A percentile compares a stretch with the other conserved stretches of the same genome.
Evolutionary conservation across 371 early-diverging fungal genomes (phyloP).

Genomic region (Actinomucor elegans): DNA sequence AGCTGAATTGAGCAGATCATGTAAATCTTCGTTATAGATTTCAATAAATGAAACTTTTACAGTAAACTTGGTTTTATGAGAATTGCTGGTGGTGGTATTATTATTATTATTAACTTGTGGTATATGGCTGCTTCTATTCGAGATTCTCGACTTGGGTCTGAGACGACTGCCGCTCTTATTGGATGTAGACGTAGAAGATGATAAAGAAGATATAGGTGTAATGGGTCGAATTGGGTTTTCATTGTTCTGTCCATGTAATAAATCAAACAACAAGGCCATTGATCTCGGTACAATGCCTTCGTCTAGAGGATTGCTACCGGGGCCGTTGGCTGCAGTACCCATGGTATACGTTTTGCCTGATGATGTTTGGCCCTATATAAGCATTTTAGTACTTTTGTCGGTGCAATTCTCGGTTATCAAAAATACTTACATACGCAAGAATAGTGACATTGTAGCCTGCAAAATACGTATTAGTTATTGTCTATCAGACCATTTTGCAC

Average conservation of each 20-base stretch:
- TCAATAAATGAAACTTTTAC: conserved; percentile 81
- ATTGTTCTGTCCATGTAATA: conserved; percentile 19
- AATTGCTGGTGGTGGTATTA: background rate
- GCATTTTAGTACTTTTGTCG: background rate
- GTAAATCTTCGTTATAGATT: conserved; percentile 97
- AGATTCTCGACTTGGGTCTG: conserved; percentile 18
- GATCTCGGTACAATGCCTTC: conserved; percentile 89
- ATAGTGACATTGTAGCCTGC: conserved; percentile 87
- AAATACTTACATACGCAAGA: conserved; percentile 86
- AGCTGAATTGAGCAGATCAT: conserved; percentile 72
- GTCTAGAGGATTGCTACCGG: conserved; percentile 46
- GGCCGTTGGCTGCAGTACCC: conserved; percentile 79
- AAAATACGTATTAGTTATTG: background rate
- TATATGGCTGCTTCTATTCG: conserved; percentile 5
- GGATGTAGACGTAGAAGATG: conserved; percentile 21
- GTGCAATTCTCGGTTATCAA: no score
- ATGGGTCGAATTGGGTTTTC: conserved; percentile 3
- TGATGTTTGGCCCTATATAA: conserved; percentile 71
- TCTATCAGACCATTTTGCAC: background rate
- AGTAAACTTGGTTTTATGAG: conserved; percentile 33
- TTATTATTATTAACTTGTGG: background rate
- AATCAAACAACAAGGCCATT: conserved; percentile 70
- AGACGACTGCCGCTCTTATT: conserved; percentile 11
- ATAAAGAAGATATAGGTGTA: conserved; percentile 25
- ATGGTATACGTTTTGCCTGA: conserved; percentile 98